Evolutionary conservation across 805 yeast species (phyloP).

Genomic region (Saccharomycopsis fibuligera): DNA sequence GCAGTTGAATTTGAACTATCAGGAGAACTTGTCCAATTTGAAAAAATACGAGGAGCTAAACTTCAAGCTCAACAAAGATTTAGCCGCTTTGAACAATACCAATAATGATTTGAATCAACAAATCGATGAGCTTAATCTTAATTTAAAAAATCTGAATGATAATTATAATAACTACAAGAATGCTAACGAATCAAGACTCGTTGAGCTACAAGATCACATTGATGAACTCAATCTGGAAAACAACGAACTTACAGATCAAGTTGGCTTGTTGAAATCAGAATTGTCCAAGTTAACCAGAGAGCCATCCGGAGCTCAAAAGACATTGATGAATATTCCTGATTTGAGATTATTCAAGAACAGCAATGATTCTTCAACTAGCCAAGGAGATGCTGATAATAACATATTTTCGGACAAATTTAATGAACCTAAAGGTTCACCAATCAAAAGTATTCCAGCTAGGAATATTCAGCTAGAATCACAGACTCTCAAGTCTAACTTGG

Average conservation of each 20-base stretch:
- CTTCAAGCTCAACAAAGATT: conserved; percentile 34
- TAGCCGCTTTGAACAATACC: conserved; percentile 34
- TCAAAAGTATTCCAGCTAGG: conserved; percentile 32
- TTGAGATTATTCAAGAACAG: conserved; percentile 23
- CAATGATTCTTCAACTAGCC: conserved; percentile 28
- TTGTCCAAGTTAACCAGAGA: background rate
- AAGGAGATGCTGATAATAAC: conserved; percentile 1
- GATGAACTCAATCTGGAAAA: conserved; percentile 65
- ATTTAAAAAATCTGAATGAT: conserved; percentile 34
- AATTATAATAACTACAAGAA: conserved; percentile 34
- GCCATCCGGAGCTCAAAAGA: background rate
- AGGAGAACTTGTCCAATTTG: conserved; percentile 30
- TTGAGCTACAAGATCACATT: conserved; percentile 44
- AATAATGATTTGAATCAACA: conserved; percentile 38
- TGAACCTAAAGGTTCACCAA: conserved; percentile 33
- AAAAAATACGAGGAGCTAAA: conserved; percentile 37
- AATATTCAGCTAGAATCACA: conserved; percentile 54
- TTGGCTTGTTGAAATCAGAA: conserved; percentile 18
- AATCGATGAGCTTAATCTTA: conserved; percentile 40
- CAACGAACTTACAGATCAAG: conserved; percentile 45
- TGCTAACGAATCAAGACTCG: conserved; percentile 36
- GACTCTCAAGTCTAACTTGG: conserved; percentile 56
- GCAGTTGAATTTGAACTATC: conserved; percentile 54
- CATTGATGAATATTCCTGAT: conserved; percentile 21
- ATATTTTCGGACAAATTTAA: conserved; percentile 26